Conservation (phyloP, 2,329 filamentous ascomycete genomes). For the Ophiostoma montium region DNA sequence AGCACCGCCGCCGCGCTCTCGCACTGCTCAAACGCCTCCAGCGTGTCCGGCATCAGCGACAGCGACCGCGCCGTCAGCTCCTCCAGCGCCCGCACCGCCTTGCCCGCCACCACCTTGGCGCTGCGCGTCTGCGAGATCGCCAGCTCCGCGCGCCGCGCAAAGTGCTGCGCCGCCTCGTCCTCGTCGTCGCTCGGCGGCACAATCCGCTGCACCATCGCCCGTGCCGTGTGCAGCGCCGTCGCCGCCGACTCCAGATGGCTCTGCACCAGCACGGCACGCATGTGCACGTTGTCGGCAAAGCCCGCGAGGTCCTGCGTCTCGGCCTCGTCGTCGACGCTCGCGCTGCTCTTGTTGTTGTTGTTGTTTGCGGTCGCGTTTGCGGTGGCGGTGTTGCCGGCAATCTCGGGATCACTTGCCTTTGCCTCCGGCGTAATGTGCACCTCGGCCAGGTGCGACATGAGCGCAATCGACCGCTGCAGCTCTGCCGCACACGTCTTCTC, state of each 20-base stretch:
- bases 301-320: conserved; percentile 41
- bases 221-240: conserved; percentile 48
- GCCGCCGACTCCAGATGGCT: conserved; percentile 70
- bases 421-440: conserved; percentile 47
- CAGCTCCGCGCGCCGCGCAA: conserved; percentile 55
- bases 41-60: conserved; percentile 53
- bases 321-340: conserved; percentile 7
- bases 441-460: conserved; percentile 76
- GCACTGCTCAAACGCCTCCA: conserved; percentile 54
- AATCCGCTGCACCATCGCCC: conserved; percentile 51
- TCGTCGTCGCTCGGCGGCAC: conserved; percentile 44
- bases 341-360: conserved; percentile 3
- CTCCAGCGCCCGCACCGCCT: conserved; percentile 61
- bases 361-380: neutral
- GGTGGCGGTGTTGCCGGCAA: neutral
- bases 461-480: conserved; percentile 67
- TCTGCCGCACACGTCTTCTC: conserved; percentile 71
- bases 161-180: conserved; percentile 48
- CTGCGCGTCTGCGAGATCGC: conserved; percentile 65
- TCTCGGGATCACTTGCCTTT: no score
- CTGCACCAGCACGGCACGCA: conserved; percentile 63
- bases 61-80: conserved; percentile 66
- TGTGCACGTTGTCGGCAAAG: conserved; percentile 67
- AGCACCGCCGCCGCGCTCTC: conserved; percentile 52
- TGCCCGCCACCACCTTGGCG: conserved; percentile 69